A percentile compares a stretch with the other conserved stretches of the same genome.
These are phyloP conservation scores for Gastrodia elata DNA, from an alignment of 106 monocot species.

Conservation along the genomic window DNA sequence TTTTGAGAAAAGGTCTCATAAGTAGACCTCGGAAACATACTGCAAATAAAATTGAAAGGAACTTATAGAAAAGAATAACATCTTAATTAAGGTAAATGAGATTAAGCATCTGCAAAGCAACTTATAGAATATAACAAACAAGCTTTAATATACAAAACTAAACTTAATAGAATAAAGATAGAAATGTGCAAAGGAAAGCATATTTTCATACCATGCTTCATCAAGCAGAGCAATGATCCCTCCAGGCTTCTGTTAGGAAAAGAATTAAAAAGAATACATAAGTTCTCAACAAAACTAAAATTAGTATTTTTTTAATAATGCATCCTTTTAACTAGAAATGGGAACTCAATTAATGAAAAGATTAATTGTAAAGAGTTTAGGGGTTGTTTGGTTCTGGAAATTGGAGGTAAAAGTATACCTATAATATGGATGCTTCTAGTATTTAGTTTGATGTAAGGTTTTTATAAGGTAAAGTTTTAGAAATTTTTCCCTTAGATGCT, in stretches of 20 bases:
- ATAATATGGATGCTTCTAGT: no score
- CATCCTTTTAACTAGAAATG: neutral
- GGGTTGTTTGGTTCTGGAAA: no score
- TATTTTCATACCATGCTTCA: constrained; percentile 82
- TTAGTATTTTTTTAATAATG: neutral
- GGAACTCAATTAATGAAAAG: neutral
- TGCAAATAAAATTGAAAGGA: constrained; percentile 21
- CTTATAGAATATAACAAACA: neutral
- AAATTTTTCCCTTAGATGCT: no score
- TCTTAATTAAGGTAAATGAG: neutral
- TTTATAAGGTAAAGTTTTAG: no score
- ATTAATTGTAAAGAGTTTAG: neutral
- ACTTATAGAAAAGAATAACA: neutral
- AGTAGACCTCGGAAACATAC: constrained; percentile 99
- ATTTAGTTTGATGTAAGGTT: no score
- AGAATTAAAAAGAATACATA: neutral
- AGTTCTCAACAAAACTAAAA: neutral
- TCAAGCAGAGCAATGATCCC: constrained; percentile 94
- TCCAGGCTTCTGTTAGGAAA: constrained; percentile 74
- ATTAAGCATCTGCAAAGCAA: neutral
- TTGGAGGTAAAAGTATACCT: no score
- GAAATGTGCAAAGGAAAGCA: neutral
- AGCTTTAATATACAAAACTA: neutral
- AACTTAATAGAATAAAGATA: neutral
- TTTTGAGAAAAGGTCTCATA: constrained; percentile 95